phyloP scores from a whole-genome alignment of 176 grass and related monocot species.

The Pharus latifolius region DNA sequence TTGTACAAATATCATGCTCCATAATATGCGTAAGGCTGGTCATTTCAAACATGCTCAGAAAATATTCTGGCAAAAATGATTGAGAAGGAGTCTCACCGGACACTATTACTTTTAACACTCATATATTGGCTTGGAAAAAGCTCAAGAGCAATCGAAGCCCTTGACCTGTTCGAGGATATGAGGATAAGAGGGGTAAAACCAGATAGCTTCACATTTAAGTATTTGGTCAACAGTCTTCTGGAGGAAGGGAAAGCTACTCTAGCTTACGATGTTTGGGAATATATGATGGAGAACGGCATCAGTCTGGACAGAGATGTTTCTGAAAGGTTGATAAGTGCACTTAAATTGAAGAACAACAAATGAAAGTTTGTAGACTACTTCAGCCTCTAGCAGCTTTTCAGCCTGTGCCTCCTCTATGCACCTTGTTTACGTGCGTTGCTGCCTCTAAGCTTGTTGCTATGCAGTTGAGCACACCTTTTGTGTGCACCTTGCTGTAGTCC shows the following conservation, averaged over 20 bases:
- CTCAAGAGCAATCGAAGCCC: constrained; percentile 42
- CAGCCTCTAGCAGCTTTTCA: background rate
- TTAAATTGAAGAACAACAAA: constrained; percentile 45
- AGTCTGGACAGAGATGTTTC: constrained; percentile 56
- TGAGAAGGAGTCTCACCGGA: constrained; percentile 35
- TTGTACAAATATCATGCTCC: constrained; percentile 60
- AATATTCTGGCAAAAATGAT: constrained; percentile 43
- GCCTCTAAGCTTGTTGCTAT: background rate
- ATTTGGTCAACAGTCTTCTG: constrained; percentile 54
- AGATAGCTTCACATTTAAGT: constrained; percentile 59
- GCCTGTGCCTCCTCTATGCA: background rate
- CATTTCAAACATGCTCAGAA: constrained; percentile 39
- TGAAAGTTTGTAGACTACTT: background rate
- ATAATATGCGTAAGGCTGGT: constrained; percentile 49
- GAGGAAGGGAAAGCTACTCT: constrained; percentile 42
- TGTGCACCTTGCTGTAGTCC: background rate
- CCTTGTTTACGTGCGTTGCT: background rate
- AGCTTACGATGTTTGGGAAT: constrained; percentile 64
- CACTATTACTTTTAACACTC: constrained; percentile 54
- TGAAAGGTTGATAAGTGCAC: constrained; percentile 42
- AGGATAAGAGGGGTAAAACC: constrained; percentile 33
- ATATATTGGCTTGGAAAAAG: constrained; percentile 51
- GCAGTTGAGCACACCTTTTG: background rate
- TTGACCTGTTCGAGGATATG: constrained; percentile 56
- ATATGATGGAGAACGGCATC: constrained; percentile 56